Evolutionary conservation across 228 moss, liverwort and hornwort species (phyloP).

Genomic region (Sphagnum fallax): DNA sequence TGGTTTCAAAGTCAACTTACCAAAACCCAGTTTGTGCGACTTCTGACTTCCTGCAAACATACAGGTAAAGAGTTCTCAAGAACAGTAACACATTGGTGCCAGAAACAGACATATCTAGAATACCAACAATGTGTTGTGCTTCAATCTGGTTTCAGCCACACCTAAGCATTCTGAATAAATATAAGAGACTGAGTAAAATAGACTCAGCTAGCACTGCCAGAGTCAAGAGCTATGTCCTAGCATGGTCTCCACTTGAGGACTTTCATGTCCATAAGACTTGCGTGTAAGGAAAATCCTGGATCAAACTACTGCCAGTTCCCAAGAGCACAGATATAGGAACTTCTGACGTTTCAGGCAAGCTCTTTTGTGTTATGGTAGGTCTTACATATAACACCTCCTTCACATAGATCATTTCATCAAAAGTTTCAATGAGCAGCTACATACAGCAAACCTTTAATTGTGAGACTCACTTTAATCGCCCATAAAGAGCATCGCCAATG

Average conservation of each 20-base stretch:
- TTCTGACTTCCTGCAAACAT: constrained; percentile 20
- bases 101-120: background rate
- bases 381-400: background rate
- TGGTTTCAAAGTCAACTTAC: constrained; percentile 10
- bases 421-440: background rate
- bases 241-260: too few relatives aligned
- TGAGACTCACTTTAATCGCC: constrained; percentile 25
- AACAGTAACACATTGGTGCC: background rate
- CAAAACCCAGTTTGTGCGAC: constrained; percentile 38
- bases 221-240: too few relatives aligned
- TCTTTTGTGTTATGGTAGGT: background rate
- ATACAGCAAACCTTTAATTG: background rate
- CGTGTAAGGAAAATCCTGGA: background rate
- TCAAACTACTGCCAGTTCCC: background rate
- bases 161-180: background rate
- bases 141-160: background rate
- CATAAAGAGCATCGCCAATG: constrained; percentile 76
- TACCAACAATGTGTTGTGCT: background rate
- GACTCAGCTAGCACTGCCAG: too few relatives aligned
- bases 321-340: background rate
- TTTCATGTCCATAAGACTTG: too few relatives aligned
- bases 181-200: too few relatives aligned
- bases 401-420: background rate
- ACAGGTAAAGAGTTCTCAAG: background rate
- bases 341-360: background rate